Evolutionary conservation across 23 red algal species (phyloP), one percentile per base, ranked within the genome.

Genomic region (Gracilaria caudata): DNA sequence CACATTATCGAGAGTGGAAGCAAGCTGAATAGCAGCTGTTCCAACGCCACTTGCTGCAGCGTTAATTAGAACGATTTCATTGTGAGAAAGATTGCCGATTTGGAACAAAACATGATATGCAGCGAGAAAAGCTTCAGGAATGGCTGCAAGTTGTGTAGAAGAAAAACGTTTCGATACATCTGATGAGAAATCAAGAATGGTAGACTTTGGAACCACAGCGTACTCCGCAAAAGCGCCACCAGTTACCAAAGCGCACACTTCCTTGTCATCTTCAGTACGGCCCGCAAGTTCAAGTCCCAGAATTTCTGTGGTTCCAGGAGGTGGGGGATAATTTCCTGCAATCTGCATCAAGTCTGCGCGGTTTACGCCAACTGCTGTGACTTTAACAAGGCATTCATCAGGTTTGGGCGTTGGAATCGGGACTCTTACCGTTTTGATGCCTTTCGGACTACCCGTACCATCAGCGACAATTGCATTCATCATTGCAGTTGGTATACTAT

Each of bases 141-240:
- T 87, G 14, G 87, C 95, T 29, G 95, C 89, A 28, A 89, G 74
- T 76, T 86, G 87, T 51, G 49, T 84, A 46, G 65, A 56, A 35
- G 73, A 79, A n/a, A 91, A 73, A 1, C 51, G 40, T 47, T 33
- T 70, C 6, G 75, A 73, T 54, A 81, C 71, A 40, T 80, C 49
- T 23, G 66, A 38, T 79, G 85, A 73, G 17, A 89, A 89, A 40
- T 44, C 35, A 68, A 89, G 74, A 17, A 89, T 79, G 4, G 85
- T 73, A 0, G 40, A 33, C 29, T 79, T 78, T 26, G 85, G 85
- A 13, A 77, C 85, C 25, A 90, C 82, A 51, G 81, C 90, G 26
- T 91, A 84, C 49, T 93, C 90, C 7, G 89, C 95, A 87, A 94
- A 97, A 24, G 81, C 95, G 21, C 95, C 95, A 46, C 95, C 95